phyloP scores from a whole-genome alignment of 2,329 filamentous ascomycete species.

The Neocucurbitaria cava region DNA sequence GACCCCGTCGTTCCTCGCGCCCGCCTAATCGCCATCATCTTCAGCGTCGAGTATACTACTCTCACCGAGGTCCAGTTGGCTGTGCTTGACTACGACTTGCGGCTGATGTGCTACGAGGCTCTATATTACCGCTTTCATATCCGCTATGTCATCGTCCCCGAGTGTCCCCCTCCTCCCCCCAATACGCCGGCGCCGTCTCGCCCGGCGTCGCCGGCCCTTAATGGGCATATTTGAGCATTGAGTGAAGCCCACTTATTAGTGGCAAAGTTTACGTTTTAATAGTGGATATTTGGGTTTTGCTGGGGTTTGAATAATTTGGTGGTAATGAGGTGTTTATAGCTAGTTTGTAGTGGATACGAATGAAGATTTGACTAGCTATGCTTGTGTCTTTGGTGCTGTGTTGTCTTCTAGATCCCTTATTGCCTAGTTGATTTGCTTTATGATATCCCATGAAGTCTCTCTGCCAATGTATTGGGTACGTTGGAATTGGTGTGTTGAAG shows the following conservation, averaged over 20 bases:
- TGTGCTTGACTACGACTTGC: not conserved
- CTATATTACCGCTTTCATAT: not conserved
- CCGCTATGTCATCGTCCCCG: not conserved
- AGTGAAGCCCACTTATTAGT: not conserved
- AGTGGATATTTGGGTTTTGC: conserved; percentile 4
- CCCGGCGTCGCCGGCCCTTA: too few species aligned
- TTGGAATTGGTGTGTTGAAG: too few species aligned
- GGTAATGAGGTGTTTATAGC: not conserved
- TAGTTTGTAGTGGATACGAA: conserved; percentile 11
- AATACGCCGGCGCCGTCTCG: not conserved
- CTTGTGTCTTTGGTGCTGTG: not conserved
- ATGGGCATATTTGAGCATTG: too few species aligned
- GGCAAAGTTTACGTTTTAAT: not conserved
- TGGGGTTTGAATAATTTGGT: not conserved
- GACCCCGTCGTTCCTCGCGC: too few species aligned
- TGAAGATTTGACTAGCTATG: not conserved
- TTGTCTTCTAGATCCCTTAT: not conserved
- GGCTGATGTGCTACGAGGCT: not conserved
- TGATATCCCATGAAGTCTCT: not conserved
- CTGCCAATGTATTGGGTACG: not conserved
- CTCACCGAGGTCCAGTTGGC: not conserved
- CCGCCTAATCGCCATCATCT: too few species aligned
- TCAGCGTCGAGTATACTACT: too few species aligned
- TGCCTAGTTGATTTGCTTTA: not conserved
- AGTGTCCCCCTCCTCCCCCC: not conserved